phyloP scores from a whole-genome alignment of 257 asterid genomes.

The Paulownia fortunei region DNA sequence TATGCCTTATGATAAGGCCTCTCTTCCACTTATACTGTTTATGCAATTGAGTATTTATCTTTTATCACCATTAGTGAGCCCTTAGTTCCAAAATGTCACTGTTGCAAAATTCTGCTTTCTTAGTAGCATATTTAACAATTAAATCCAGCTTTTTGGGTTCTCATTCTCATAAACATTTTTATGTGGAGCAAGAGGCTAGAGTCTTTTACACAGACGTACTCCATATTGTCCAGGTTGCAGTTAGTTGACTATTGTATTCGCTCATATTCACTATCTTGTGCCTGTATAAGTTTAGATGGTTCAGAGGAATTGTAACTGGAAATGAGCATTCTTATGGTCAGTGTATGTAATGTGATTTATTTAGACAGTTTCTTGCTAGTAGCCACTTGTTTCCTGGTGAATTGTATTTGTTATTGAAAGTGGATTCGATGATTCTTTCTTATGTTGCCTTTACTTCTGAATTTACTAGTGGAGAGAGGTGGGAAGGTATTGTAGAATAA shows the following conservation, averaged over 20 bases:
- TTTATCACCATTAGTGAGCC: background rate
- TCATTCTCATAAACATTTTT: background rate
- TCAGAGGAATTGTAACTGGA: background rate
- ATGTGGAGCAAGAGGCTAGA: conserved; percentile 1
- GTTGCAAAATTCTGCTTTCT: background rate
- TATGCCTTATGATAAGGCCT: background rate
- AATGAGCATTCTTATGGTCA: background rate
- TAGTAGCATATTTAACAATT: background rate
- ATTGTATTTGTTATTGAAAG: background rate
- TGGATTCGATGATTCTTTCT: background rate
- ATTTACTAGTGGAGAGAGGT: background rate
- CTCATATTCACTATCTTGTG: background rate
- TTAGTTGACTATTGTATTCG: background rate
- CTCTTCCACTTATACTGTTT: background rate
- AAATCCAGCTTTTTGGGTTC: background rate
- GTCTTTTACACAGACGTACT: background rate
- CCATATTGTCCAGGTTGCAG: background rate
- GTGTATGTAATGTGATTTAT: conserved; percentile 4
- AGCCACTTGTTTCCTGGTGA: background rate
- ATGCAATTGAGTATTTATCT: background rate
- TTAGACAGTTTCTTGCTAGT: background rate
- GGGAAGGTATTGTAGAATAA: background rate
- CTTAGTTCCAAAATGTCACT: background rate
- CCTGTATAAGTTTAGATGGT: background rate
- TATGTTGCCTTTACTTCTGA: conserved; percentile 13